These are phyloP conservation scores for Coffea humblotiana DNA, from an alignment of 305 asterid genomes.

Conservation along the genomic window DNA sequence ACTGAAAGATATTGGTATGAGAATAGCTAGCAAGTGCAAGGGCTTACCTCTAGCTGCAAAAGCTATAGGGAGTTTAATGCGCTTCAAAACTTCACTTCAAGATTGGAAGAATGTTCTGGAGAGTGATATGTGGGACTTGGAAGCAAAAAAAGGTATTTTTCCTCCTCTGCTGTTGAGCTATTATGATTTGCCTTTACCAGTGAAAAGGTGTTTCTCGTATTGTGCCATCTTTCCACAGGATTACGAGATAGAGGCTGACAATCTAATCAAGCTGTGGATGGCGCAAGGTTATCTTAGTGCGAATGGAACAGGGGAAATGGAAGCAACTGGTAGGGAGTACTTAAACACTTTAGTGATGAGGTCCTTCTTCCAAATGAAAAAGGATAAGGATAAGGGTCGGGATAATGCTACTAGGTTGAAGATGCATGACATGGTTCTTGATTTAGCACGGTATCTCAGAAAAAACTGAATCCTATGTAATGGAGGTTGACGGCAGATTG, in stretches of 20 bases:
- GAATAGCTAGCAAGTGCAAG: constrained; percentile 27
- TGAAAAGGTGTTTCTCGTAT: constrained; percentile 59
- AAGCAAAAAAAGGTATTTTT: constrained; percentile 21
- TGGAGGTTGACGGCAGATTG: constrained; percentile 15
- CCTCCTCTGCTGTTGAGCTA: constrained; percentile 31
- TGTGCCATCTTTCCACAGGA: constrained; percentile 68
- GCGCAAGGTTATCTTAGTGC: constrained; percentile 63
- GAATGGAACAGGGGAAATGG: constrained; percentile 36
- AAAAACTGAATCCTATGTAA: constrained; percentile 13
- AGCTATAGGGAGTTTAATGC: constrained; percentile 22
- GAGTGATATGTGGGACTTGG: constrained; percentile 32
- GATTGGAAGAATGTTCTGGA: constrained; percentile 32
- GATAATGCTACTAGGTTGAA: constrained; percentile 36
- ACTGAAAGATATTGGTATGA: constrained; percentile 17
- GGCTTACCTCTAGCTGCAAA: constrained; percentile 38
- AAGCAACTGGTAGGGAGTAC: constrained; percentile 44
- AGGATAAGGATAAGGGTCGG: constrained; percentile 29
- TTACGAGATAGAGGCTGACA: constrained; percentile 44
- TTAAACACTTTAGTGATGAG: constrained; percentile 43
- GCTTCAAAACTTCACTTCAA: constrained; percentile 8
- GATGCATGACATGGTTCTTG: constrained; percentile 84
- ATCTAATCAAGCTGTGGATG: constrained; percentile 72
- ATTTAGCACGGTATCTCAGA: constrained; percentile 41
- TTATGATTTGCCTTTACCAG: constrained; percentile 28
- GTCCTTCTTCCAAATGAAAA: constrained; percentile 48